phyloP scores from a whole-genome alignment of 192 early-diverging fungal genomes.

The Chytriomyces confervae region DNA sequence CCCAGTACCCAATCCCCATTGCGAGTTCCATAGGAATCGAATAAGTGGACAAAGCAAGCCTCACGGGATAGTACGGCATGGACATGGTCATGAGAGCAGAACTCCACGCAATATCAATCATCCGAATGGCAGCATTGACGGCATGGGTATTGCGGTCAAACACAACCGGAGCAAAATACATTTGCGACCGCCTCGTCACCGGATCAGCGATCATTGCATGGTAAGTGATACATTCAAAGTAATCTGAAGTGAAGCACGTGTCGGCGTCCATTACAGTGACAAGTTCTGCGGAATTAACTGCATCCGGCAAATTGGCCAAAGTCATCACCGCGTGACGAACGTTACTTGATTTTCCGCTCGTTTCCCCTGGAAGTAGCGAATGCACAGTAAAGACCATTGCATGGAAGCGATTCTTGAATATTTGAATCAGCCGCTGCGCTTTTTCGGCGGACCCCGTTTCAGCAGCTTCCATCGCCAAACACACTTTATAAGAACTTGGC shows the following conservation, averaged over 20 bases:
- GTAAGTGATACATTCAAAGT: constrained; percentile 39
- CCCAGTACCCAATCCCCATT: constrained; percentile 60
- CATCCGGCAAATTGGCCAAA: constrained; percentile 57
- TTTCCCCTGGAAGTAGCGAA: constrained; percentile 55
- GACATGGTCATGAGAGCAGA: constrained; percentile 59
- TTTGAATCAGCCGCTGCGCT: constrained; percentile 42
- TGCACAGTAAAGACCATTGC: constrained; percentile 53
- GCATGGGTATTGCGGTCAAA: constrained; percentile 57
- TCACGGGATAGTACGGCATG: constrained; percentile 45
- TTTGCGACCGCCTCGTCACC: background rate
- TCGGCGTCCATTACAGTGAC: constrained; percentile 64
- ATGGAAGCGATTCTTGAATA: constrained; percentile 53
- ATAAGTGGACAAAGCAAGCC: constrained; percentile 60
- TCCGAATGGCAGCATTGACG: constrained; percentile 56
- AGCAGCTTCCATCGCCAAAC: constrained; percentile 67
- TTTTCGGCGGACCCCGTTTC: constrained; percentile 53
- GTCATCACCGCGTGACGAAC: constrained; percentile 52
- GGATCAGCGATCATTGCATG: background rate
- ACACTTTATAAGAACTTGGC: constrained; percentile 36
- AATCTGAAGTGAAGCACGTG: constrained; percentile 57
- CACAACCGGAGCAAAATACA: constrained; percentile 37
- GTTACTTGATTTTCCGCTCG: constrained; percentile 62
- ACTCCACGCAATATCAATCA: constrained; percentile 59
- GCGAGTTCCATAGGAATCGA: constrained; percentile 59
- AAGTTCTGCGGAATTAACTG: constrained; percentile 55